These are phyloP conservation scores for Cicer bijugum DNA, from an alignment of 306 rosid genomes.

Conservation along the genomic window DNA sequence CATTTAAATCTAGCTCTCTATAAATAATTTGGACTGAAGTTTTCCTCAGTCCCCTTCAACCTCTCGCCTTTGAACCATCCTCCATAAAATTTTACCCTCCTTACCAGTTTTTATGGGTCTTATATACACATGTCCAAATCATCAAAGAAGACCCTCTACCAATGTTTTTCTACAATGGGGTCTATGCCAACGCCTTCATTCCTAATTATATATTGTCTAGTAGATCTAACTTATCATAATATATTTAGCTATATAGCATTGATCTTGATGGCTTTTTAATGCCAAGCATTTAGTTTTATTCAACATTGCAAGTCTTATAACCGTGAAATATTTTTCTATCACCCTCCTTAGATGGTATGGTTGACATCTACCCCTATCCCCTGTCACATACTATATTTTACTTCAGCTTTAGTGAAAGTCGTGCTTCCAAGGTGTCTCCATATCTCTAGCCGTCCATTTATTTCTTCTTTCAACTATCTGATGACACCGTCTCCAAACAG, in stretches of 20 bases:
- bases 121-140: not conserved
- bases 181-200: not conserved
- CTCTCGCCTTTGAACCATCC: not conserved
- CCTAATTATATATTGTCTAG: not conserved
- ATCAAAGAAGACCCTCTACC: not conserved
- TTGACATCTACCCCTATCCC: not conserved
- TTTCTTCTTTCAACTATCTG: not conserved
- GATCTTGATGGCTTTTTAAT: not conserved
- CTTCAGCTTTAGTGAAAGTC: not conserved
- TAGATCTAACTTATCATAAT: not conserved
- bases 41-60: not conserved
- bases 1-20: not conserved
- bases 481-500: not conserved
- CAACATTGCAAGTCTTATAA: not conserved
- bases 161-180: not conserved
- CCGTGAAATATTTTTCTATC: not conserved
- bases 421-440: not conserved
- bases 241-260: not conserved
- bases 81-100: not conserved
- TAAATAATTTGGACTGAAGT: not conserved
- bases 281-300: not conserved
- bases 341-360: slow-evolving; percentile 15
- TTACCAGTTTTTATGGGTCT: not conserved
- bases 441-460: not conserved
- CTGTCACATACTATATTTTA: not conserved